phyloP scores from a whole-genome alignment of 2,329 filamentous ascomycete genomes.

The Paecilomyces niveus region DNA sequence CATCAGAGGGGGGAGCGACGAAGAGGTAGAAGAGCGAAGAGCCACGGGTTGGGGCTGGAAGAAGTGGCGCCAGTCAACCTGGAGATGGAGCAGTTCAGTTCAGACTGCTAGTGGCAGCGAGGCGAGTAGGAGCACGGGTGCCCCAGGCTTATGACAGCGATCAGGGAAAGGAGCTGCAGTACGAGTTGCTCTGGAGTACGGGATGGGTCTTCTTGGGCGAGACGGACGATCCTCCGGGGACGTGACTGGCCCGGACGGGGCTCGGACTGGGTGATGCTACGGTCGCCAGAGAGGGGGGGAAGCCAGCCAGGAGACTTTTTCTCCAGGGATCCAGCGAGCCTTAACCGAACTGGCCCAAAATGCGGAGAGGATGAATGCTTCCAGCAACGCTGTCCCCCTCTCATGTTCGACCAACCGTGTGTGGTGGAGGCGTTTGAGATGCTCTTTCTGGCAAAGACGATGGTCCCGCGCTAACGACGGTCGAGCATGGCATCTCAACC shows the following conservation, averaged over 20 bases:
- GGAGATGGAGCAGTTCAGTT: neutral
- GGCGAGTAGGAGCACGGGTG: neutral
- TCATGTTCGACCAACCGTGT: neutral
- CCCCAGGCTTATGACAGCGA: neutral
- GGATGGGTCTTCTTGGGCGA: neutral
- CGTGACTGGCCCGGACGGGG: conserved; percentile 8
- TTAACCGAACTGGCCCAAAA: neutral
- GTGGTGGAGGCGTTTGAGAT: neutral
- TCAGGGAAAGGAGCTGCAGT: neutral
- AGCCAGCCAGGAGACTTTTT: neutral
- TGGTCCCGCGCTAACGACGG: neutral
- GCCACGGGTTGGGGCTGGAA: conserved; percentile 18
- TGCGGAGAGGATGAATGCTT: neutral
- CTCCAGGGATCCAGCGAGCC: neutral
- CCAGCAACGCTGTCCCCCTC: neutral
- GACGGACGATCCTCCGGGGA: conserved; percentile 17
- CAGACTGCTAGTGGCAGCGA: neutral
- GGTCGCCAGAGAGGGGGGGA: neutral
- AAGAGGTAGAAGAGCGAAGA: conserved; percentile 10
- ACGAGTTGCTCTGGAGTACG: too few species aligned
- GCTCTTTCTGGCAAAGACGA: neutral
- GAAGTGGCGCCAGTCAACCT: conserved; percentile 13
- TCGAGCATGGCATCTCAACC: neutral
- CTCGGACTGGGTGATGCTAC: neutral
- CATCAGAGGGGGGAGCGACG: neutral